Percentiles rank a stretch among this genome's conserved stretches.
Evolutionary conservation across 345 rosid genomes (phyloP).

Genomic region (Barbarea vulgaris): DNA sequence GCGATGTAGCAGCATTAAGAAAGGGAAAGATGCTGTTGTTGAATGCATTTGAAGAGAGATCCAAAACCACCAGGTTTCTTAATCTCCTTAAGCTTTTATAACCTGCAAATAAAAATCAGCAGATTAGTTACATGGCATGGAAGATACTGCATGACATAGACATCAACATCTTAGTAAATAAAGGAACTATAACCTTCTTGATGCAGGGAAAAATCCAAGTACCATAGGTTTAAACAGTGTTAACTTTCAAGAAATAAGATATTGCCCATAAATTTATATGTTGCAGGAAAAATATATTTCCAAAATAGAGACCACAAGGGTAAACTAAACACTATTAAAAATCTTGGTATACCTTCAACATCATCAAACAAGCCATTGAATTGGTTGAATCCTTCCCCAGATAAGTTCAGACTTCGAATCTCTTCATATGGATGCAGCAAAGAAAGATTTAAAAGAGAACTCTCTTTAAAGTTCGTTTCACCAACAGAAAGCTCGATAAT

Average conservation of each 20-base stretch:
- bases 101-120: conserved; percentile 1
- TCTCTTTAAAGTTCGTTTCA: too few relatives aligned
- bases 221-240: too few relatives aligned
- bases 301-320: neutral
- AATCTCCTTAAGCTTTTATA: conserved; percentile 12
- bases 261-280: too few relatives aligned
- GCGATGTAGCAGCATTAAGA: conserved; percentile 21
- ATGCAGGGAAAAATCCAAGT: too few relatives aligned
- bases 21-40: conserved; percentile 14
- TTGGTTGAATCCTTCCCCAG: too few relatives aligned
- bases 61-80: conserved; percentile 1
- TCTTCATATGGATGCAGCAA: conserved; percentile 18
- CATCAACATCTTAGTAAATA: too few relatives aligned
- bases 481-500: neutral
- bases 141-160: too few relatives aligned
- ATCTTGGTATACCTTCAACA: conserved; percentile 10
- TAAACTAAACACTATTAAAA: neutral
- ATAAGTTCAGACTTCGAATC: neutral
- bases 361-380: conserved; percentile 20
- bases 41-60: conserved; percentile 10
- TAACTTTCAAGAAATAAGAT: too few relatives aligned
- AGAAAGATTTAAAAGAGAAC: neutral
- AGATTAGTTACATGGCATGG: neutral
- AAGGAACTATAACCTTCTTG: too few relatives aligned
- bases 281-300: too few relatives aligned